Evolutionary conservation across 129 eudicot species (phyloP).

Genomic region (Artemisia tridentata): DNA sequence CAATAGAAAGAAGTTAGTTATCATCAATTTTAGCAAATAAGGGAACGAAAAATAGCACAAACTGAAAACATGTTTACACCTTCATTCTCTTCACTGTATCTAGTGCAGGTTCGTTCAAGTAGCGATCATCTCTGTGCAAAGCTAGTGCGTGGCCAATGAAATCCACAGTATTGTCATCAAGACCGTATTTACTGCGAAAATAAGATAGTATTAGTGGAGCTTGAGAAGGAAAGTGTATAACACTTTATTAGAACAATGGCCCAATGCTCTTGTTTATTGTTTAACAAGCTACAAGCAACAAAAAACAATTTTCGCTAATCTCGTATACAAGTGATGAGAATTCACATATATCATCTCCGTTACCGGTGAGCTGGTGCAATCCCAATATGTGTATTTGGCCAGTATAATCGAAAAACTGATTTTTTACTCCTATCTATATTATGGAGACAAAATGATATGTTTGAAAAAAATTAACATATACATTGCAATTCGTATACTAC

Average conservation of each 20-base stretch:
- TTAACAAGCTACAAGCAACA: background rate
- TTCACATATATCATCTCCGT: too few relatives aligned
- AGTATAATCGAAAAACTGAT: background rate
- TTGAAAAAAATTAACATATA: background rate
- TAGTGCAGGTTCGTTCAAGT: conserved; percentile 80
- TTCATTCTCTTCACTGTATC: conserved; percentile 94
- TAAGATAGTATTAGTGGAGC: background rate
- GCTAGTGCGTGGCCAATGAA: conserved; percentile 94
- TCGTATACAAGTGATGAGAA: conserved; percentile 4
- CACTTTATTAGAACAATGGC: background rate
- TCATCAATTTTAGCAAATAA: background rate
- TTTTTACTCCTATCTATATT: background rate
- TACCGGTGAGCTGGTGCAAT: too few relatives aligned
- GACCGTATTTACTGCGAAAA: conserved; percentile 75
- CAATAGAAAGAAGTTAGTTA: conserved; percentile 8
- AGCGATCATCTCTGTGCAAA: conserved; percentile 91
- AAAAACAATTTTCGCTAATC: background rate
- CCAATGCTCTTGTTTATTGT: background rate
- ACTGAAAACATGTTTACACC: conserved; percentile 38
- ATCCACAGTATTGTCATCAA: conserved; percentile 94
- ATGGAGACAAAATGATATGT: background rate
- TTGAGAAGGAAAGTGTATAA: background rate
- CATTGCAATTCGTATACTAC: background rate
- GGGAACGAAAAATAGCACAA: background rate
- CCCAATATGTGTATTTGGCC: background rate